A percentile compares a stretch with the other conserved stretches of the same genome.
Evolutionary conservation across 2,329 filamentous ascomycete genomes (phyloP).

Genomic region (Lecanoromycetidae sp.): DNA sequence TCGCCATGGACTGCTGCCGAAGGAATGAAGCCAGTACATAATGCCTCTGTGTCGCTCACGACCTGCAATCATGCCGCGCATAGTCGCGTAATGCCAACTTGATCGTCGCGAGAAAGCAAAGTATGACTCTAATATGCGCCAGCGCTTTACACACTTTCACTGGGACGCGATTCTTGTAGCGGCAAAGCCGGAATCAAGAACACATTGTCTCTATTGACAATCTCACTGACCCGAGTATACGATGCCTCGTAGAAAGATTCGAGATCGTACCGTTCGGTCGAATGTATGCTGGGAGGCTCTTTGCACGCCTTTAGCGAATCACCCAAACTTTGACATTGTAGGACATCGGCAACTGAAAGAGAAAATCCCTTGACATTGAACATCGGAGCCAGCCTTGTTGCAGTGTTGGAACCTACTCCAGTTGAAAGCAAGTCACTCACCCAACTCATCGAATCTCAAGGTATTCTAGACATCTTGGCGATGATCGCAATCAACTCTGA

Average conservation of each 20-base stretch:
- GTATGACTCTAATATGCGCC: slow-evolving; percentile 32
- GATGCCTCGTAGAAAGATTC: slow-evolving; percentile 20
- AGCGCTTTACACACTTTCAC: slow-evolving; percentile 29
- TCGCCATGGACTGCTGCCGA: not conserved
- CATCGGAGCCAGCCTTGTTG: slow-evolving; percentile 22
- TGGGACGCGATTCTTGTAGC: slow-evolving; percentile 30
- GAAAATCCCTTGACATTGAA: slow-evolving; percentile 21
- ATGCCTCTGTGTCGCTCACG: slow-evolving; percentile 24
- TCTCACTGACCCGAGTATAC: slow-evolving; percentile 16
- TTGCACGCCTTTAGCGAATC: slow-evolving; percentile 20
- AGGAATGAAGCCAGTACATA: slow-evolving; percentile 27
- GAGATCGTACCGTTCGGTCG: slow-evolving; percentile 17
- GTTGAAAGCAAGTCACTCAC: slow-evolving; percentile 21
- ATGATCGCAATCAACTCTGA: slow-evolving; percentile 20
- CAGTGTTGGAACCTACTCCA: slow-evolving; percentile 26
- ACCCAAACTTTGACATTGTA: slow-evolving; percentile 23
- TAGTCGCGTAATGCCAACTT: slow-evolving; percentile 23
- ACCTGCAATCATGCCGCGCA: slow-evolving; percentile 26
- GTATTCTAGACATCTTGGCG: slow-evolving; percentile 20
- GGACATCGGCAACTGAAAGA: slow-evolving; percentile 24
- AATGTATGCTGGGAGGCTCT: not conserved
- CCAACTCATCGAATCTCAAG: slow-evolving; percentile 18
- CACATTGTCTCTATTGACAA: slow-evolving; percentile 15
- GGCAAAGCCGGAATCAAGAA: slow-evolving; percentile 25
- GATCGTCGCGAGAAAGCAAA: slow-evolving; percentile 24